A percentile compares a stretch with the other conserved stretches of the same genome.
These are phyloP conservation scores for Metschnikowia continentalis DNA, from an alignment of 805 yeast genomes.

Conservation along the genomic window DNA sequence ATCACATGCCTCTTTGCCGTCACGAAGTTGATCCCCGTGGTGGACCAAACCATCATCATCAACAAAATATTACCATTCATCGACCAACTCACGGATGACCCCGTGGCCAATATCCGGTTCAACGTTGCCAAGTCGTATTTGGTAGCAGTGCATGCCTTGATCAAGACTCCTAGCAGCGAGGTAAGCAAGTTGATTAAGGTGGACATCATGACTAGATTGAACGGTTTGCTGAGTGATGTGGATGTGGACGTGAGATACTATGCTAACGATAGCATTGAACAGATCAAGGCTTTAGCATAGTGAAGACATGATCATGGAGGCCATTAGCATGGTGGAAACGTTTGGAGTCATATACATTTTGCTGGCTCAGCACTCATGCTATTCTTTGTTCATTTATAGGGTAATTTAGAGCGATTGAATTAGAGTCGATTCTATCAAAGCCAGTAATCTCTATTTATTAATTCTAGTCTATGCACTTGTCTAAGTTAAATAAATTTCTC, in stretches of 20 bases:
- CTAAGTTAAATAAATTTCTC: neutral
- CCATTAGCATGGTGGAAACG: neutral
- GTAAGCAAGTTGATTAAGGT: constrained; percentile 27
- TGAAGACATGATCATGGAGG: neutral
- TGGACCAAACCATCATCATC: constrained; percentile 51
- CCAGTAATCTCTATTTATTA: too few species aligned
- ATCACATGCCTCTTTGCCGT: constrained; percentile 87
- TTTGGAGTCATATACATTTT: constrained; percentile 1
- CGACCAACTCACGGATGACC: constrained; percentile 64
- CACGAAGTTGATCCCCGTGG: constrained; percentile 74
- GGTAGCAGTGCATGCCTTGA: constrained; percentile 52
- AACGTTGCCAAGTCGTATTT: constrained; percentile 86
- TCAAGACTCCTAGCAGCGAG: constrained; percentile 16
- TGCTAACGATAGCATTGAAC: constrained; percentile 58
- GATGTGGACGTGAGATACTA: constrained; percentile 90
- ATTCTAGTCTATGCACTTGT: too few species aligned
- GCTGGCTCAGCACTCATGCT: constrained; percentile 1
- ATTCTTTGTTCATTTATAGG: neutral
- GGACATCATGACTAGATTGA: constrained; percentile 61
- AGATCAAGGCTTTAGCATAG: constrained; percentile 20
- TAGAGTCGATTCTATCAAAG: neutral
- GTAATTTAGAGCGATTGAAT: neutral
- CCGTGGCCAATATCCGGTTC: constrained; percentile 93
- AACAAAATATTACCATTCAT: constrained; percentile 76
- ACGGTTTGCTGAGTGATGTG: constrained; percentile 60